Evolutionary conservation across 2,329 filamentous ascomycete genomes (phyloP), one percentile per base, ranked within the genome.

Genomic region (Penicillium nordicum): DNA sequence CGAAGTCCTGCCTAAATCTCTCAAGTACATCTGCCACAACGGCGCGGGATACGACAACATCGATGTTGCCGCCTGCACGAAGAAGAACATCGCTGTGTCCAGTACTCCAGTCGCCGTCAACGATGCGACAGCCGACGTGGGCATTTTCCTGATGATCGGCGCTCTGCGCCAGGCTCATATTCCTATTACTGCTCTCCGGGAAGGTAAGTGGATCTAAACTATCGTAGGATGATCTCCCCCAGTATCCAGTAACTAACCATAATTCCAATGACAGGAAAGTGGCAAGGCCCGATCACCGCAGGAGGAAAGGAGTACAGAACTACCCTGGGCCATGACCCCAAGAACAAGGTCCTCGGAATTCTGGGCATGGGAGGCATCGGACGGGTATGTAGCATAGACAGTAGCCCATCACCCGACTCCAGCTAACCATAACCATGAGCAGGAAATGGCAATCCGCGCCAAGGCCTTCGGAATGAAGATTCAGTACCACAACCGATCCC

Each of bases 1-100:
- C 14, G 70, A 72, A 9, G 69, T 71, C 11, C 69, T 82, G 4
- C 80, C 80, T 0, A 62, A 65, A 29, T 74, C 76, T 0, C 66
- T 81, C 57, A 77, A 75, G 59, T 81, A 76, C 60, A 79, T 82
- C 60, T 80, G 78, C 59, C 80, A 82, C 63, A 81, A 82, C 58
- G 80, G 83, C 16, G 83, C 83, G 1, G 83, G 83, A 4, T 86
- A 86, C 69, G 83, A 85, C 66, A 84, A 84, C 62, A 79, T 86
- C 46, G 82, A 85, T 56, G 74, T 84, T 14, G 68, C 74, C 1
- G 80, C 78, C 23, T 84, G 82, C 67, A 80, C 79, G 27, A 68
- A 76, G 59, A 75, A 68, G 69, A 57, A 74, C 43, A 65, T 79
- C 50, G 61, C 67, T 4, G 72, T 79, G 5, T 79, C 77, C 4